phyloP scores from a whole-genome alignment of 306 rosid genomes.

The Gynostemma pentaphyllum region DNA sequence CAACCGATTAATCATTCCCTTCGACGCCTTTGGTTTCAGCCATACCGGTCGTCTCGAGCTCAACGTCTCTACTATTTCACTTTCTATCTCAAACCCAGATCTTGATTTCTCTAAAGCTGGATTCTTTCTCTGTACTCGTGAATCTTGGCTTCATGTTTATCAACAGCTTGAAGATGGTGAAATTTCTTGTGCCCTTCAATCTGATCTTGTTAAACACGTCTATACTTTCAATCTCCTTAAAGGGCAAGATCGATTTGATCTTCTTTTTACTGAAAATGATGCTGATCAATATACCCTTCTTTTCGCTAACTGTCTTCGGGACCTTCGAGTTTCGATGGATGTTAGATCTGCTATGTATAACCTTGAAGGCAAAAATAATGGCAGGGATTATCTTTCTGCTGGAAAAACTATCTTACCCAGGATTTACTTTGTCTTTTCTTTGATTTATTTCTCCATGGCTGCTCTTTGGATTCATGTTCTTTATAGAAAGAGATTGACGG shows the following conservation, averaged over 20 bases:
- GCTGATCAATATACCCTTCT: slow-evolving; percentile 81
- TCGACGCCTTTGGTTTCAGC: slow-evolving; percentile 82
- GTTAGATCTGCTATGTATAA: slow-evolving; percentile 78
- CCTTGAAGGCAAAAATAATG: slow-evolving; percentile 49
- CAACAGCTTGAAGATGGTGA: slow-evolving; percentile 64
- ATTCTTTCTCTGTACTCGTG: slow-evolving; percentile 73
- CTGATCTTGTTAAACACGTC: slow-evolving; percentile 51
- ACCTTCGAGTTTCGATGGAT: slow-evolving; percentile 45
- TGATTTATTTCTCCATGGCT: slow-evolving; percentile 41
- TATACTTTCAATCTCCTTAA: slow-evolving; percentile 38
- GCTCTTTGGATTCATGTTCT: slow-evolving; percentile 53
- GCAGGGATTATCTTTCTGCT: slow-evolving; percentile 71
- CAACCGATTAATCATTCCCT: slow-evolving; percentile 46
- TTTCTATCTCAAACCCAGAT: slow-evolving; percentile 30
- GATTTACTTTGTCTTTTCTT: slow-evolving; percentile 57
- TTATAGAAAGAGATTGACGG: slow-evolving; percentile 67
- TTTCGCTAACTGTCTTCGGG: slow-evolving; percentile 60
- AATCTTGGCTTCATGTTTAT: slow-evolving; percentile 62
- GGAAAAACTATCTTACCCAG: slow-evolving; percentile 69
- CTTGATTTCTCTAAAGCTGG: slow-evolving; percentile 57
- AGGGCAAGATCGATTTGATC: slow-evolving; percentile 6
- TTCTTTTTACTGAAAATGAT: slow-evolving; percentile 31
- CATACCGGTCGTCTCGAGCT: slow-evolving; percentile 74
- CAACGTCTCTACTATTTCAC: slow-evolving; percentile 35
- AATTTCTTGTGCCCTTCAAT: slow-evolving; percentile 50